Evolutionary conservation across 2,329 filamentous ascomycete species (phyloP), one percentile per base, ranked within the genome.

Genomic region (Colletotrichum coccodes): DNA sequence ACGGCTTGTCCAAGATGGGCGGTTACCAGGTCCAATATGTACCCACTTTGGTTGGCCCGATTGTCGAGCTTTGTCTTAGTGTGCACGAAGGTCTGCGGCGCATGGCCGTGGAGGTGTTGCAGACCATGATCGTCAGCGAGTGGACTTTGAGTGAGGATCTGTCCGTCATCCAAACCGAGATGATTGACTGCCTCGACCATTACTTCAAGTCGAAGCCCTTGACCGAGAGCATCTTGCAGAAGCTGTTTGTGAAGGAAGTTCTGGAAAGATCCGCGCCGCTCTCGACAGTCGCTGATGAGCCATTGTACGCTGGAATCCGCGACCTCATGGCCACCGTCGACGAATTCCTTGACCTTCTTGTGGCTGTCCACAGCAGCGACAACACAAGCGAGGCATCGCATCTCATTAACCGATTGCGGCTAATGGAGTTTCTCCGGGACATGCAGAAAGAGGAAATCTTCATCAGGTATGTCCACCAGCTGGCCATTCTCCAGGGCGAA

Each of bases 21-120:
- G 96, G 96, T 1, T 99, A 98, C 76, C 96, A 99, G 80, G 96
- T 99, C 23, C 96, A 98, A 81, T 99, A 98, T 78, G 96, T 99
- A 34, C 96, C 97, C 6, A 91, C 92, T 14, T 86, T 99, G 6
- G 94, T 99, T 8, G 92, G 92, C 1, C 94, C 95, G 0, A 96
- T 98, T 58, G 93, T 98, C 28, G 94, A 97, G 79, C 87, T 99
- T 11, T 99, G 96, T 77, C 86, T 99, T 64, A 98, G 95, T 76
- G 94, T 98, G 4, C 96, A 99, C 73, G 94, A 97, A 78, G 95
- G 95, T 4, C 84, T 99, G 64, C 89, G 96, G 69, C 90, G 90
- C 71, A 96, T 97, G 79, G 96, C 95, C 0, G 94, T 98, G 34
- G 93, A 97, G 78, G 93, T 99, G 23, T 81, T 99, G 70, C 94